These are phyloP conservation scores for Tephrocybe sp. DNA, from an alignment of 768 basidiomycete species.

Conservation along the genomic window DNA sequence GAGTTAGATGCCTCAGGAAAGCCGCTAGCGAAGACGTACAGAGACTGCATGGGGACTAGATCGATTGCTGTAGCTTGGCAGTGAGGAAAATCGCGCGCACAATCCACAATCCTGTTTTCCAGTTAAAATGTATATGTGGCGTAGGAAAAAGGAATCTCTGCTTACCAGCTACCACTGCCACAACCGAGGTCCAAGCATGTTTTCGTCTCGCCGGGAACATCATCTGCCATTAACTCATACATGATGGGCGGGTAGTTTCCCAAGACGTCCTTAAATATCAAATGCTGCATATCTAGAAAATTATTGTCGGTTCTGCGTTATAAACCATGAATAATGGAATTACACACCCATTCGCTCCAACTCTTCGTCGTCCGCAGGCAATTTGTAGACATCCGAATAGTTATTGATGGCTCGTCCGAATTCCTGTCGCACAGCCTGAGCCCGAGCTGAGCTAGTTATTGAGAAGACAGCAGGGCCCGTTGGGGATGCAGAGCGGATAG, in stretches of 20 bases:
- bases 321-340: neutral
- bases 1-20: slow-evolving; percentile 16
- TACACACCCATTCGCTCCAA: slow-evolving; percentile 61
- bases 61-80: slow-evolving; percentile 72
- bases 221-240: slow-evolving; percentile 55
- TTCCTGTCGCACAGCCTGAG: slow-evolving; percentile 58
- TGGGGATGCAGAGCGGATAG: slow-evolving; percentile 66
- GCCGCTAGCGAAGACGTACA: slow-evolving; percentile 38
- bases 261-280: slow-evolving; percentile 59
- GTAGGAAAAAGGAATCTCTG: slow-evolving; percentile 3
- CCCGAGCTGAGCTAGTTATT: slow-evolving; percentile 59
- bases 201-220: slow-evolving; percentile 56
- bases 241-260: slow-evolving; percentile 67
- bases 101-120: slow-evolving; percentile 64
- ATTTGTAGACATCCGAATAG: slow-evolving; percentile 73
- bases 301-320: neutral
- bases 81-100: slow-evolving; percentile 70
- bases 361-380: slow-evolving; percentile 81
- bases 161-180: slow-evolving; percentile 75
- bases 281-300: slow-evolving; percentile 61
- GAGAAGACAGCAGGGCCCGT: slow-evolving; percentile 69
- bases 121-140: slow-evolving; percentile 1
- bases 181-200: slow-evolving; percentile 74
- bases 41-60: slow-evolving; percentile 73
- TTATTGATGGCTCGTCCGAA: slow-evolving; percentile 72